These are phyloP conservation scores for Macrophomina tecta DNA, from an alignment of 2,329 filamentous ascomycete genomes.

Conservation along the genomic window DNA sequence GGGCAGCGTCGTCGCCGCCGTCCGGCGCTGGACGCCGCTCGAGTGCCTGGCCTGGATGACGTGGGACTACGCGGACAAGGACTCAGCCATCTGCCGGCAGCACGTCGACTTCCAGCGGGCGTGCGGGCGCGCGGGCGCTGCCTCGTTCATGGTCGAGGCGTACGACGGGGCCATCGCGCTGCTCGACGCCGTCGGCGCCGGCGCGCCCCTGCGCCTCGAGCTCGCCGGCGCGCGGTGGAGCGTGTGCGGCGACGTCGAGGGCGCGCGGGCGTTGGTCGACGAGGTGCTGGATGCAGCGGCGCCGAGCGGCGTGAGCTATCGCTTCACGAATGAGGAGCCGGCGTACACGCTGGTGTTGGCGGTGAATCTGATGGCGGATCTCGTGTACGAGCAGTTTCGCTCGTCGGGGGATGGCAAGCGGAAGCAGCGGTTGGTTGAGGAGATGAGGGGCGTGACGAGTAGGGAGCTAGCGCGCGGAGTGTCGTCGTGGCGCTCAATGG, in stretches of 20 bases:
- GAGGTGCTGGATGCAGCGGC: background rate
- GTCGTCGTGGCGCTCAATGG: background rate
- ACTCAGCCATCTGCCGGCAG: background rate
- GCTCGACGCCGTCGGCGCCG: background rate
- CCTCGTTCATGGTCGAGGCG: background rate
- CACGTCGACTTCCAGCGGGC: background rate
- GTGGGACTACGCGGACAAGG: background rate
- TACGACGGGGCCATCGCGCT: background rate
- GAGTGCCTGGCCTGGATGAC: background rate
- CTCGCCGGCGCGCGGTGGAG: background rate
- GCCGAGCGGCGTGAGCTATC: background rate
- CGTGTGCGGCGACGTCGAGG: background rate
- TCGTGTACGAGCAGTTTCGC: background rate
- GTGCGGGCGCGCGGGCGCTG: background rate
- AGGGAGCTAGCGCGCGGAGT: background rate
- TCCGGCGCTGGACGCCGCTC: background rate
- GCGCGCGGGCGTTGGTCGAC: background rate
- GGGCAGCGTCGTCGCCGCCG: background rate
- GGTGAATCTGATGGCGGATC: background rate
- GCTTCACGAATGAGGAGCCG: constrained; percentile 14
- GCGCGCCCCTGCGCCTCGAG: background rate
- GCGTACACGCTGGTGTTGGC: constrained; percentile 12
- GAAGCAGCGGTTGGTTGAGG: background rate
- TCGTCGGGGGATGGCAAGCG: background rate
- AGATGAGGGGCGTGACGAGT: background rate